Evolutionary conservation across 805 yeast species (phyloP).

Genomic region (Candida insectalens): DNA sequence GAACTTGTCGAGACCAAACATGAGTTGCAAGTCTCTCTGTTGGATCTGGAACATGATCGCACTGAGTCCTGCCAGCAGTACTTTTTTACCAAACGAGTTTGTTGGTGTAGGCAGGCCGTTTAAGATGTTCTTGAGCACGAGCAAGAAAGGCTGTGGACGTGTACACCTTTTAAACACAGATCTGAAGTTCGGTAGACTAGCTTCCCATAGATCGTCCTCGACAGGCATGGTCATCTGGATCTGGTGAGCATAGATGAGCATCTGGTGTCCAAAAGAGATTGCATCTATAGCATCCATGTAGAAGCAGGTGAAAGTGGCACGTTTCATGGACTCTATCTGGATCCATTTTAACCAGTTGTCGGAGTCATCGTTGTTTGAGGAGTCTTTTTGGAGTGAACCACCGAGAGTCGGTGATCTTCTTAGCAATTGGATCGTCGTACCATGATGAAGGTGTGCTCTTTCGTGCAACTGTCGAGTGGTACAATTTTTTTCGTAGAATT

Average conservation of each 20-base stretch:
- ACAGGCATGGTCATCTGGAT: constrained; percentile 55
- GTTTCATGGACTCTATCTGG: constrained; percentile 66
- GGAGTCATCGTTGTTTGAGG: constrained; percentile 10
- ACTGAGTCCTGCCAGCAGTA: constrained; percentile 55
- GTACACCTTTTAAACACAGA: constrained; percentile 13
- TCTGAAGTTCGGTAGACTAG: constrained; percentile 15
- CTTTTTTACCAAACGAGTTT: constrained; percentile 55
- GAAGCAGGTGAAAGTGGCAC: constrained; percentile 75
- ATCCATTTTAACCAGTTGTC: constrained; percentile 57
- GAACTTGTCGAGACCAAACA: constrained; percentile 33
- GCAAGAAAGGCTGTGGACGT: constrained; percentile 37
- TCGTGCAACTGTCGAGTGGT: constrained; percentile 65
- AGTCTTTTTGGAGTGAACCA: constrained; percentile 43
- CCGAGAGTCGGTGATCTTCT: constrained; percentile 71
- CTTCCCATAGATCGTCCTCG: constrained; percentile 49
- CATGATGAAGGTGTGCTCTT: constrained; percentile 79
- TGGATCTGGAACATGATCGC: constrained; percentile 66
- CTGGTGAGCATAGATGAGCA: constrained; percentile 47
- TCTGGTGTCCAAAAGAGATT: constrained; percentile 66
- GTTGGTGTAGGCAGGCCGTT: constrained; percentile 39
- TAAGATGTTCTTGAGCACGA: constrained; percentile 47
- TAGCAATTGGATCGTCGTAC: constrained; percentile 70
- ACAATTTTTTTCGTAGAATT: constrained; percentile 70
- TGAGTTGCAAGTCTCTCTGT: constrained; percentile 55
- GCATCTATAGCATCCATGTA: constrained; percentile 75